Percentiles rank a stretch among this genome's conserved stretches.
These are phyloP conservation scores for Striga asiatica DNA, from an alignment of 257 asterid genomes.

Conservation along the genomic window DNA sequence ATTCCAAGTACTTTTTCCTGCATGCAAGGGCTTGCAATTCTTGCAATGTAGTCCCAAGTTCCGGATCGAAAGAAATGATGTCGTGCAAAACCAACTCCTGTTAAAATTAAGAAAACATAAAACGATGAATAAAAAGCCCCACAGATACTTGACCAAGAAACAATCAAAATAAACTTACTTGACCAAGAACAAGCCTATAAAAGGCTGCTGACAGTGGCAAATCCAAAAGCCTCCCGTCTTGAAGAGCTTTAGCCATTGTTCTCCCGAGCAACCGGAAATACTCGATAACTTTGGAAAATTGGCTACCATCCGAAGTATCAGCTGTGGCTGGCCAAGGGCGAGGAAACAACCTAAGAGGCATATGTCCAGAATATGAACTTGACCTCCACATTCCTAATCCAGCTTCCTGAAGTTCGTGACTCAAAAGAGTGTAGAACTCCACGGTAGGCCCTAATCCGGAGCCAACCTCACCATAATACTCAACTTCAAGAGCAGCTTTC, in stretches of 20 bases:
- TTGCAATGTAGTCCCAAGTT: conserved; percentile 76
- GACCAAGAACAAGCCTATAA: conserved; percentile 62
- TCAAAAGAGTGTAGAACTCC: conserved; percentile 73
- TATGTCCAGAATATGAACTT: conserved; percentile 37
- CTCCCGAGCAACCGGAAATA: conserved; percentile 64
- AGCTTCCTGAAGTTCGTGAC: conserved; percentile 65
- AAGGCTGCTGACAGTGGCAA: conserved; percentile 63
- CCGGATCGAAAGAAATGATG: conserved; percentile 64
- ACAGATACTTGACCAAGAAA: not conserved
- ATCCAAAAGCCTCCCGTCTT: conserved; percentile 83
- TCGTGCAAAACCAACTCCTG: conserved; percentile 93
- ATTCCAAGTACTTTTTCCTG: conserved; percentile 54
- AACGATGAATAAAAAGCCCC: not conserved
- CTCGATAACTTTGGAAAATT: conserved; percentile 43
- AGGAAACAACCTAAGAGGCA: conserved; percentile 75
- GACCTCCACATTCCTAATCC: conserved; percentile 75
- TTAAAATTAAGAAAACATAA: conserved; percentile 17
- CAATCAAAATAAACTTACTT: conserved; percentile 28
- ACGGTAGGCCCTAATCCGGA: conserved; percentile 90
- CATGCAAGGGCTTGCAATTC: conserved; percentile 76
- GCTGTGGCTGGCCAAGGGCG: conserved; percentile 57
- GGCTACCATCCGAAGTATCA: conserved; percentile 42
- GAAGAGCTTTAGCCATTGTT: conserved; percentile 81
- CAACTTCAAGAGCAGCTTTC: conserved; percentile 81
- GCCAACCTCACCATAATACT: conserved; percentile 90